Evolutionary conservation across 106 monocot genomes (phyloP), one percentile per base, ranked within the genome.

Genomic region (Dioscorea zingiberensis): DNA sequence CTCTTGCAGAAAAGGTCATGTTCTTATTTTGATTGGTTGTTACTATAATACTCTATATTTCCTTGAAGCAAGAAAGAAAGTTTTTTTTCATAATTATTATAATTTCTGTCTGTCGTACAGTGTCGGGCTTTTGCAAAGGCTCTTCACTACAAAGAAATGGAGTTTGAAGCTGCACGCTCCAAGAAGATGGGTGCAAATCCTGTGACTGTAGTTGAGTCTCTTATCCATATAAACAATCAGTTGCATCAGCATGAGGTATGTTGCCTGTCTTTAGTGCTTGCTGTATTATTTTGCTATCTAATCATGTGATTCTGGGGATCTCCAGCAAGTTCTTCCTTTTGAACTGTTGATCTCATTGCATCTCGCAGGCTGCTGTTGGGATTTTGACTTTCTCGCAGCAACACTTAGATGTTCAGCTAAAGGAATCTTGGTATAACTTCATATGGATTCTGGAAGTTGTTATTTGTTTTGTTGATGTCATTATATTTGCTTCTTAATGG

Each of bases 91-190:
- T 44, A 54, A 10, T 38, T 2, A 38, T 57, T 29, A 14, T 60
- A 29, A 9, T 30, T 22, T 51, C 3, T 17, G 26, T 53, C 2
- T 74, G 32, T n/a, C 58, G 7, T 75, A 21, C 66, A 98, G 93
- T 98, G 98, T 67, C 93, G 93, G 48, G 98, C 98, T 72, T 98
- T 86, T 84, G 89, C 98, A 23, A 98, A 98, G 71, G 98, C 98
- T 1, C 93, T 98, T 55, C 98, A 98, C 75, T 98, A 98, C 74
- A 98, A 98, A 68, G 98, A 98, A 87, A 98, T 98, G 93, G 98
- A 98, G 58, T 98, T 98, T 76, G 92, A 98, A 82, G 98, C 84
- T 71, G 89, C 86, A 58, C 80, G 85, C 46, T 86, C 93, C n/a
- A 98, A 83, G 65, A 92, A 86, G 55, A 93, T 80, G 86, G 93